phyloP scores from a whole-genome alignment of 805 yeast genomes.

The Pichia gijzeniarum region DNA sequence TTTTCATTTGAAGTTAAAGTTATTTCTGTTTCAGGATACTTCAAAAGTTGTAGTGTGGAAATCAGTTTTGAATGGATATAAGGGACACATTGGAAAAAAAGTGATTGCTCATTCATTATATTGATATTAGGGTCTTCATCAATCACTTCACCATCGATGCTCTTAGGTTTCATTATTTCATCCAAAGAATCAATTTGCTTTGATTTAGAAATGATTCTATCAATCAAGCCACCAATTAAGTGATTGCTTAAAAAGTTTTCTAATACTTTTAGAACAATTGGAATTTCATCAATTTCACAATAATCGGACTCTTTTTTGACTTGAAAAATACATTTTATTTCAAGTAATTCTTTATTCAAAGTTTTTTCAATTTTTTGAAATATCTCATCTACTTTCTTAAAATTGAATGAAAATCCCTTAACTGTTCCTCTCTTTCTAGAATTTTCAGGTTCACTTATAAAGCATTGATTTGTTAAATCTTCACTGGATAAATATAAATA shows the following conservation, averaged over 20 bases:
- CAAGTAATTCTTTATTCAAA: slow-evolving; percentile 24
- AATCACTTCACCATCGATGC: neutral
- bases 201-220: slow-evolving; percentile 27
- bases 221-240: slow-evolving; percentile 31
- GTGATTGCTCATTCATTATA: slow-evolving; percentile 29
- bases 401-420: slow-evolving; percentile 24
- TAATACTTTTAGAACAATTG: slow-evolving; percentile 28
- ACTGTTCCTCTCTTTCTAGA: slow-evolving; percentile 23
- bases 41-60: slow-evolving; percentile 17
- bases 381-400: slow-evolving; percentile 20
- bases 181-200: slow-evolving; percentile 28
- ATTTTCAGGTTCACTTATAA: slow-evolving; percentile 11
- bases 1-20: slow-evolving; percentile 2
- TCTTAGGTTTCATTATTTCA: neutral
- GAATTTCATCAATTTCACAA: slow-evolving; percentile 27
- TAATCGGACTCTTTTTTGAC: no score
- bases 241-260: slow-evolving; percentile 33
- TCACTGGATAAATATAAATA: slow-evolving; percentile 23
- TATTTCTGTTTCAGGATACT: slow-evolving; percentile 25
- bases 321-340: slow-evolving; percentile 24
- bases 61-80: slow-evolving; percentile 26
- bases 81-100: slow-evolving; percentile 33
- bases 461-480: slow-evolving; percentile 18
- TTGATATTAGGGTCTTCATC: slow-evolving; percentile 18
- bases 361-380: slow-evolving; percentile 18